Evolutionary conservation across 2,329 filamentous ascomycete genomes (phyloP), one percentile per base, ranked within the genome.

Genomic region (Microdochium bolleyi): DNA sequence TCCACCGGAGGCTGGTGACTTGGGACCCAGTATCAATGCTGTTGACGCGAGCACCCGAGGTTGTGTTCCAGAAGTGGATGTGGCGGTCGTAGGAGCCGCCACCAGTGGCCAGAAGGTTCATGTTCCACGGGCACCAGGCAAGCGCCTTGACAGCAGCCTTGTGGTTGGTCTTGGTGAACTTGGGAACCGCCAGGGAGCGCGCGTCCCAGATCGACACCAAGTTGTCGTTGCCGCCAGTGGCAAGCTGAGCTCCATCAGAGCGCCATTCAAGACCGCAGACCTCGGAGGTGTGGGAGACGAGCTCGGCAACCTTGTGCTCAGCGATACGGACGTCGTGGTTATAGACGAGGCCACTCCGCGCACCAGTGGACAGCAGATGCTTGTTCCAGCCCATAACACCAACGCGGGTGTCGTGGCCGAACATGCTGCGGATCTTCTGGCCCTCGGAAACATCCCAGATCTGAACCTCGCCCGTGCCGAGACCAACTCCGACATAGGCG

Each of bases 41-140:
- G 85, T 99, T 99, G 75, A 95, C 92, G 62, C 94, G 89, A 51
- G 94, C 92, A 56, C 94, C 94, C 3, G 92, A 96, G 22, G 94
- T 97, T 49, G 92, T 95, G 81, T 99, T 99, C 94, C 94, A 99
- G 83, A 99, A 99, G 78, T 99, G 94, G 71, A 99, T 99, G 74
- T 96, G 89, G 62, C 91, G 88, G 70, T 99, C 94, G 71, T 96
- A 95, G 46, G 90, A 95, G 61, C 94, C 94, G 66, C 94, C 94
- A 53, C 94, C 94, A 46, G 94, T 97, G 54, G 94, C 94, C 49
- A 99, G 87, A 50, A 97, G 84, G 79, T 96, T 97, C 72, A 89
- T 85, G 76, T 96, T 94, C 94, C 94, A 99, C 46, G 94, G 94
- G 79, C 94, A 99, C 94, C 94, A 99, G 58, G 91, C 88, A 48